A percentile compares a stretch with the other conserved stretches of the same genome.
phyloP scores from a whole-genome alignment of 768 basidiomycete genomes.

The Panaeolus papilionaceus region DNA sequence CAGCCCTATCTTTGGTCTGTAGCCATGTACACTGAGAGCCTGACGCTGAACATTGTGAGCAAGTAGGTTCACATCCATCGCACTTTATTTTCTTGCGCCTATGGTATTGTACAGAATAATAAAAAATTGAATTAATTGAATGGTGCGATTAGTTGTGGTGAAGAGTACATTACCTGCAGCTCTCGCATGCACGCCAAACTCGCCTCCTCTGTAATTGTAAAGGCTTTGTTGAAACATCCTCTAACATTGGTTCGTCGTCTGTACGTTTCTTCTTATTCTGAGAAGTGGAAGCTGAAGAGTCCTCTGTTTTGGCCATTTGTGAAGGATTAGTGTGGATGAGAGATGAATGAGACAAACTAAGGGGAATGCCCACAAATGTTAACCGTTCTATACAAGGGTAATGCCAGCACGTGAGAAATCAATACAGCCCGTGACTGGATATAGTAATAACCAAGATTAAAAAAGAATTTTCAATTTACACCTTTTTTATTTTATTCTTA shows the following conservation, averaged over 20 bases:
- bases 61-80: constrained; percentile 87
- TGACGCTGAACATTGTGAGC: constrained; percentile 79
- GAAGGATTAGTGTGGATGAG: constrained; percentile 29
- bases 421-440: constrained; percentile 27
- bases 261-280: constrained; percentile 80
- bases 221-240: constrained; percentile 70
- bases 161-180: constrained; percentile 68
- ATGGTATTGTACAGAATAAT: constrained; percentile 26
- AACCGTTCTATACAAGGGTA: constrained; percentile 19
- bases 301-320: constrained; percentile 58
- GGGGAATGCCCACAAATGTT: constrained; percentile 36
- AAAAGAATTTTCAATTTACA: background rate
- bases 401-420: constrained; percentile 32
- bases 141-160: constrained; percentile 22
- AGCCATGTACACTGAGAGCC: constrained; percentile 87
- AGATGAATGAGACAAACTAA: constrained; percentile 36
- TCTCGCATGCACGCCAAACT: constrained; percentile 91
- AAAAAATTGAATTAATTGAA: constrained; percentile 21
- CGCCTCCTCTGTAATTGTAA: constrained; percentile 79
- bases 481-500: background rate
- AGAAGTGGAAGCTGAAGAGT: constrained; percentile 52
- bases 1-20: constrained; percentile 91
- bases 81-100: constrained; percentile 95
- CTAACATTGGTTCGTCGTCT: constrained; percentile 61
- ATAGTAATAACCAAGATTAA: constrained; percentile 10